Percentiles rank a stretch among this genome's conserved stretches.
phyloP scores from a whole-genome alignment of 306 rosid species.

The Arachis hypogaea region DNA sequence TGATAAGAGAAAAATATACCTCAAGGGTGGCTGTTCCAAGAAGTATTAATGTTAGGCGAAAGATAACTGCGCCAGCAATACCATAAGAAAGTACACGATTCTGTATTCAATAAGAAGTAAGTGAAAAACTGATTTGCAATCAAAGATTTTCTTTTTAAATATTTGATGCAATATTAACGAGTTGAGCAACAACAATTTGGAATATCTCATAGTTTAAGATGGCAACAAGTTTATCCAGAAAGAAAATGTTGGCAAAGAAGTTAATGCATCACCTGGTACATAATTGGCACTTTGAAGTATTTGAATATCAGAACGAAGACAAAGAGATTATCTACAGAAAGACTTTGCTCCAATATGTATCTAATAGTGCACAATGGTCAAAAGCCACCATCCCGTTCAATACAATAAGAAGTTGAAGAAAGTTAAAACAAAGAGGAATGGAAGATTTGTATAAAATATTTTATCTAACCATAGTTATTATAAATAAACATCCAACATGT shows the following conservation, averaged over 20 bases:
- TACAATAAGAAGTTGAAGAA: constrained; percentile 30
- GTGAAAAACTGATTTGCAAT: constrained; percentile 28
- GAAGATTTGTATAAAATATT: neutral
- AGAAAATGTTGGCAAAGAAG: constrained; percentile 1
- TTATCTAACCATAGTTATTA: constrained; percentile 23
- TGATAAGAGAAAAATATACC: constrained; percentile 48
- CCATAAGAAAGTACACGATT: constrained; percentile 93
- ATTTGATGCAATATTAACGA: neutral
- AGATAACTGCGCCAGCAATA: constrained; percentile 84
- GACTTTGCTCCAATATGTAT: constrained; percentile 93
- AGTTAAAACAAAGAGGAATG: constrained; percentile 12
- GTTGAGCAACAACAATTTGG: constrained; percentile 25
- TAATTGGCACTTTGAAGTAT: constrained; percentile 84
- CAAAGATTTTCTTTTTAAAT: neutral
- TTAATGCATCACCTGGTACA: constrained; percentile 70
- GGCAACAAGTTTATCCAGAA: no score
- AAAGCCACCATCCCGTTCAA: constrained; percentile 7
- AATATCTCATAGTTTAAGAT: constrained; percentile 17
- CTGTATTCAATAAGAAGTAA: constrained; percentile 50
- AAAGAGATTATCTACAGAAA: constrained; percentile 92
- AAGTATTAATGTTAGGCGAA: constrained; percentile 74
- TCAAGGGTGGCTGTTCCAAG: constrained; percentile 86
- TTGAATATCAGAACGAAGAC: constrained; percentile 91
- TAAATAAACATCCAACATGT: constrained; percentile 16
- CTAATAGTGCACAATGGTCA: constrained; percentile 48